Conservation (phyloP, 2,329 filamentous ascomycete species). For the Beauveria medogensis region DNA sequence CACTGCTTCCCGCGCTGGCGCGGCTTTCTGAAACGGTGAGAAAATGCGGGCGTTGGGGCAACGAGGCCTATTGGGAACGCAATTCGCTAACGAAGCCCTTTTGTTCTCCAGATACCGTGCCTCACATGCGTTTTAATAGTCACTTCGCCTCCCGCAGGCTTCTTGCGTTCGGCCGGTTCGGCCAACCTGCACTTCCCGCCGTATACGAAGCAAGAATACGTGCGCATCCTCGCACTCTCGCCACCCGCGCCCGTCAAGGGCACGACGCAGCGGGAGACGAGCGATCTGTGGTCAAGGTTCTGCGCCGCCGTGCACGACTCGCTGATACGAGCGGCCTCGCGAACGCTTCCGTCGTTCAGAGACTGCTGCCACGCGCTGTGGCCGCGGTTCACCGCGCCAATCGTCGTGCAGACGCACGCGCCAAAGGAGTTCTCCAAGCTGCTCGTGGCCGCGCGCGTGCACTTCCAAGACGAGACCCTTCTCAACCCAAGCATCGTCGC, state of each 20-base stretch:
- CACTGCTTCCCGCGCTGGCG: conserved; percentile 71
- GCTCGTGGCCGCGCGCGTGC: conserved; percentile 58
- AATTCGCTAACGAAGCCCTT: background rate
- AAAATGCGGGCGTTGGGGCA: conserved; percentile 10
- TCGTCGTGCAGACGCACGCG: conserved; percentile 63
- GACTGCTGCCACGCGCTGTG: conserved; percentile 68
- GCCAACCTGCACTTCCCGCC: conserved; percentile 76
- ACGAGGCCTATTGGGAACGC: too few relatives aligned
- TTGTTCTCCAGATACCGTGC: conserved; percentile 56
- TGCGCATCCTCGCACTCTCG: conserved; percentile 62
- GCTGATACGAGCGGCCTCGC: conserved; percentile 68
- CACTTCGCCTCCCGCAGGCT: conserved; percentile 59
- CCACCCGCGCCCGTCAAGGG: conserved; percentile 38
- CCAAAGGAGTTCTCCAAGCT: conserved; percentile 79
- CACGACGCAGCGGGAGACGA: conserved; percentile 46
- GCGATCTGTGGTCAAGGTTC: conserved; percentile 73
- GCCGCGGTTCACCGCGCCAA: conserved; percentile 74
- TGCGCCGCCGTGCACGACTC: conserved; percentile 80
- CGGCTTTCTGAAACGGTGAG: conserved; percentile 69
- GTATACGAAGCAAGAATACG: conserved; percentile 73
- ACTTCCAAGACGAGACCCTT: conserved; percentile 66
- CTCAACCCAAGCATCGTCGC: conserved; percentile 57
- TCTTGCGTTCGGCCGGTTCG: conserved; percentile 61
- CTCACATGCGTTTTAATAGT: conserved; percentile 73
- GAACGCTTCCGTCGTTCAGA: conserved; percentile 67